Conservation (phyloP, 495 filamentous ascomycete species). For the Podospora appendiculata region DNA sequence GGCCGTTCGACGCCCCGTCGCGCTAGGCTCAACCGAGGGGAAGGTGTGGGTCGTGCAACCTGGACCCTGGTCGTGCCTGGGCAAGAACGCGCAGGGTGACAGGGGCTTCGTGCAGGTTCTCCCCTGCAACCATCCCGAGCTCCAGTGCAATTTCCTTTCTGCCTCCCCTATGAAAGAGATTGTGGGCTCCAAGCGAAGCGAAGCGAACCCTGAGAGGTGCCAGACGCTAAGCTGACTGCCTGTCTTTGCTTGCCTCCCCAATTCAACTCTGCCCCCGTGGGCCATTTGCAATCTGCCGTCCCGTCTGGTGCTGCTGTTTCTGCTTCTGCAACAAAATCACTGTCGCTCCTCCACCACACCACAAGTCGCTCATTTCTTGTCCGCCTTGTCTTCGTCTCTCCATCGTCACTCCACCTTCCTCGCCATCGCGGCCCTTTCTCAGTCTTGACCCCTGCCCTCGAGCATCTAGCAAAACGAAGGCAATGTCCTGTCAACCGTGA, state of each 20-base stretch:
- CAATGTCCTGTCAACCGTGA: slow-evolving; percentile 20
- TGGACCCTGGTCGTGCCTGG: slow-evolving; percentile 3
- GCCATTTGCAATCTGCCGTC: not conserved
- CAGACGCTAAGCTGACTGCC: not conserved
- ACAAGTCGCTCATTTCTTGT: slow-evolving; percentile 22
- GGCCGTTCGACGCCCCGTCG: slow-evolving; percentile 1
- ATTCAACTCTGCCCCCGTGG: not conserved
- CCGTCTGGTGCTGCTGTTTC: not conserved
- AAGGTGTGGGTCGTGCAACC: slow-evolving; percentile 1
- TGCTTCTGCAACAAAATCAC: slow-evolving; percentile 23
- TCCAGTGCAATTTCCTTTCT: slow-evolving; percentile 26
- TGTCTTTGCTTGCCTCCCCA: not conserved
- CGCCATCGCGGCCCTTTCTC: slow-evolving; percentile 1
- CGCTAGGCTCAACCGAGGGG: slow-evolving; percentile 10
- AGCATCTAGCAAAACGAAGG: slow-evolving; percentile 12
- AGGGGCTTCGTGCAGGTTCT: slow-evolving; percentile 11
- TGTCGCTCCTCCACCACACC: slow-evolving; percentile 14
- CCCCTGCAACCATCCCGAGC: slow-evolving; percentile 14
- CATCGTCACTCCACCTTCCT: slow-evolving; percentile 13
- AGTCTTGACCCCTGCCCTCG: slow-evolving; percentile 7
- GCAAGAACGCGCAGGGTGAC: slow-evolving; percentile 14
- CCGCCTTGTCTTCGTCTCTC: slow-evolving; percentile 7
- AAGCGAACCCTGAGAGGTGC: too few relatives aligned
- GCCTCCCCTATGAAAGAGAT: slow-evolving; percentile 18
- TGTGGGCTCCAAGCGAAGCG: slow-evolving; percentile 5